Conservation (phyloP, 164 flowering plant genomes). For the Vitis cinerea region DNA sequence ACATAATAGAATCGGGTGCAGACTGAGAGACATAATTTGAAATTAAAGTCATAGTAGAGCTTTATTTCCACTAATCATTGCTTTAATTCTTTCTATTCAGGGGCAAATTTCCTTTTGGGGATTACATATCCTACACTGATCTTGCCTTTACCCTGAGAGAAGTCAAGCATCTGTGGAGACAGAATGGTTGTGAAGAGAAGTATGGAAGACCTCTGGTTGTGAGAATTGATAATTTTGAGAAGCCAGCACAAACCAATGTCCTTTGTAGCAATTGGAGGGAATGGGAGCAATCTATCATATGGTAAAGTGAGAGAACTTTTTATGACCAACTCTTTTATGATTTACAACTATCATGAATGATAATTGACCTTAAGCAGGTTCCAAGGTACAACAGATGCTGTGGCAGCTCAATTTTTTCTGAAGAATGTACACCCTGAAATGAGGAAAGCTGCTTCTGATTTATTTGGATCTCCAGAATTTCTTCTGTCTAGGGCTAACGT, state of each 20-base stretch:
- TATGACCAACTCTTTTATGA: background rate
- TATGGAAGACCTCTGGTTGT: slow-evolving; percentile 60
- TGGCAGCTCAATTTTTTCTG: slow-evolving; percentile 89
- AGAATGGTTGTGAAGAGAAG: slow-evolving; percentile 56
- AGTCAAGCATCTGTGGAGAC: slow-evolving; percentile 94
- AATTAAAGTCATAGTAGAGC: background rate
- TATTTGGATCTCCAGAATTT: slow-evolving; percentile 66
- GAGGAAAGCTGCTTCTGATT: slow-evolving; percentile 62
- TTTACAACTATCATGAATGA: background rate
- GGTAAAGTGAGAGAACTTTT: slow-evolving; percentile 38
- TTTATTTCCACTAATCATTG: slow-evolving; percentile 6
- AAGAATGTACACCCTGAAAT: slow-evolving; percentile 77
- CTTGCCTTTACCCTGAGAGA: slow-evolving; percentile 77
- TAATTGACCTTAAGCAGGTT: slow-evolving; percentile 53
- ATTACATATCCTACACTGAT: slow-evolving; percentile 72
- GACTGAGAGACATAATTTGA: background rate
- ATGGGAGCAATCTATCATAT: slow-evolving; percentile 91
- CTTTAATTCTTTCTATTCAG: slow-evolving; percentile 38
- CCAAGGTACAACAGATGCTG: slow-evolving; percentile 88
- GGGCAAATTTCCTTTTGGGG: slow-evolving; percentile 89
- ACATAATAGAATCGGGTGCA: background rate
- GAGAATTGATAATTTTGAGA: slow-evolving; percentile 88
- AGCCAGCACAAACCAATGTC: slow-evolving; percentile 68
- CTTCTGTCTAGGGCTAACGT: slow-evolving; percentile 65
- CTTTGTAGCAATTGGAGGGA: slow-evolving; percentile 91